Conservation (phyloP, 257 asterid species). For the Plantago major region DNA sequence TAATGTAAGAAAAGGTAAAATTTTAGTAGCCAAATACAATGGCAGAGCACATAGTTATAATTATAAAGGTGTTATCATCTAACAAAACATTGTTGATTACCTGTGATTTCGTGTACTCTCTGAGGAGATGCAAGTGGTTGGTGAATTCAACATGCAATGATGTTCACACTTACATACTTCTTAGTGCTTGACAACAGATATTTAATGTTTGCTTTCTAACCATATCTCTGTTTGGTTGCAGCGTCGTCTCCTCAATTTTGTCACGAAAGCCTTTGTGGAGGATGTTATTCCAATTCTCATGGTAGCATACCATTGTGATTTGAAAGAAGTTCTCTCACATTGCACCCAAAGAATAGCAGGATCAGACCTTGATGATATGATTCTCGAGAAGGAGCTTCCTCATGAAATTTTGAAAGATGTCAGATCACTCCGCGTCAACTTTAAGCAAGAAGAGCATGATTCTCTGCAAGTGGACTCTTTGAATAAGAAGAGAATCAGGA, state of each 20-base stretch:
- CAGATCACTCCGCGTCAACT: conserved; percentile 37
- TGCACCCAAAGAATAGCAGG: conserved; percentile 51
- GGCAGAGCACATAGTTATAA: too few relatives aligned
- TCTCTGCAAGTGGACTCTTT: conserved; percentile 33
- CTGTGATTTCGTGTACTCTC: too few relatives aligned
- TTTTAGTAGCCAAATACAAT: too few relatives aligned
- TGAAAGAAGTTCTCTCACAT: conserved; percentile 43
- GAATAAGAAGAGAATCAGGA: conserved; percentile 45
- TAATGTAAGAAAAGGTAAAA: too few relatives aligned
- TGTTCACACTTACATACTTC: not conserved
- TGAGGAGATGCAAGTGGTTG: too few relatives aligned
- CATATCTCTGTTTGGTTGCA: conserved; percentile 26
- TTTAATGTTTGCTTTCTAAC: not conserved
- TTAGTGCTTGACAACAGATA: not conserved
- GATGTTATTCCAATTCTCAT: conserved; percentile 66
- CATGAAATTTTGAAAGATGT: conserved; percentile 33
- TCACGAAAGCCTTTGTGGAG: conserved; percentile 67
- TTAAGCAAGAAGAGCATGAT: conserved; percentile 38
- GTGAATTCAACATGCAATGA: not conserved
- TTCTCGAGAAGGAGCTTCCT: conserved; percentile 79
- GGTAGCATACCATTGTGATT: conserved; percentile 56
- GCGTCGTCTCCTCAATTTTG: conserved; percentile 68
- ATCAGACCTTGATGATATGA: conserved; percentile 52
- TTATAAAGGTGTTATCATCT: too few relatives aligned
- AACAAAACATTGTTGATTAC: too few relatives aligned